These are phyloP conservation scores for Pterocarpus macrocarpus DNA, from an alignment of 306 rosid genomes.

Conservation along the genomic window DNA sequence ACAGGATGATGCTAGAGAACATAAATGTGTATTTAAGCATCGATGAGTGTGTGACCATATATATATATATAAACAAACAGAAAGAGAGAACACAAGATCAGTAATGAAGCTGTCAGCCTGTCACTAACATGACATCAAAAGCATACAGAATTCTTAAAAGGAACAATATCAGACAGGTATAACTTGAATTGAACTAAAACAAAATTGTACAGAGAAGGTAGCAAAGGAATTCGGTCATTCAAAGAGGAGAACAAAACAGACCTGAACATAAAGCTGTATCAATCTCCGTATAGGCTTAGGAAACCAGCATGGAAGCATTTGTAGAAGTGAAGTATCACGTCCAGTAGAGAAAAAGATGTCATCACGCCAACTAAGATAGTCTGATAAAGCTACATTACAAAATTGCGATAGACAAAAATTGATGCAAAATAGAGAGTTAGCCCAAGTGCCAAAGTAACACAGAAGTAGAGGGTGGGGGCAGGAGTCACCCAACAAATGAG, in stretches of 20 bases:
- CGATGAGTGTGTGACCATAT: neutral
- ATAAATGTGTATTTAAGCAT: slow-evolving; percentile 6
- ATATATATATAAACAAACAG: neutral
- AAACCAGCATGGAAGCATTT: slow-evolving; percentile 98
- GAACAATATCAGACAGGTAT: slow-evolving; percentile 17
- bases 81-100: slow-evolving; percentile 26
- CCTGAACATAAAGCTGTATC: slow-evolving; percentile 93
- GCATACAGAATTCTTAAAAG: slow-evolving; percentile 26
- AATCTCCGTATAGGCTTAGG: slow-evolving; percentile 86
- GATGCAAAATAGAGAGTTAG: slow-evolving; percentile 30
- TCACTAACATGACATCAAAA: slow-evolving; percentile 33
- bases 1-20: slow-evolving; percentile 12
- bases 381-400: slow-evolving; percentile 70
- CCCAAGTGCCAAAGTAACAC: slow-evolving; percentile 40
- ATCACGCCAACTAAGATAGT: slow-evolving; percentile 87
- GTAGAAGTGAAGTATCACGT: slow-evolving; percentile 90
- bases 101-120: neutral
- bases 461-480: slow-evolving; percentile 2
- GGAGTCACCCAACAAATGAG: slow-evolving; percentile 28
- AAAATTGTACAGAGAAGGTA: slow-evolving; percentile 21
- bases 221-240: slow-evolving; percentile 39
- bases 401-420: slow-evolving; percentile 28
- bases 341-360: slow-evolving; percentile 84
- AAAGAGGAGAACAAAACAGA: slow-evolving; percentile 51
- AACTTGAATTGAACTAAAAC: slow-evolving; percentile 37